Percentiles rank a stretch among this genome's conserved stretches.
Evolutionary conservation across 768 basidiomycete genomes (phyloP).

Genomic region (Amanita muscaria): DNA sequence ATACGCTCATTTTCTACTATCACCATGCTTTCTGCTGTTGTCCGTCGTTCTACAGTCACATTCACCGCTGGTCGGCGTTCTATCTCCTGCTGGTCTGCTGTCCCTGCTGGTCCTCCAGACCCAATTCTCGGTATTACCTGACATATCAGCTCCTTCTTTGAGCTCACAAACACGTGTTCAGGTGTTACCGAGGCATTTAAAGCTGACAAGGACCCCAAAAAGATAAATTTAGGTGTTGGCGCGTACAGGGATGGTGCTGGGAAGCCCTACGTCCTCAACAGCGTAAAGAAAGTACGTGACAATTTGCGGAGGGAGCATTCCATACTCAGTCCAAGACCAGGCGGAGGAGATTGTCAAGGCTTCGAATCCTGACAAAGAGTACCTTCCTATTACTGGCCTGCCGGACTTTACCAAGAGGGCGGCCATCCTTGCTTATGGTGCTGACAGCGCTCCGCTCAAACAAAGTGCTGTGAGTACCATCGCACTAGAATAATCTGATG

Average conservation of each 20-base stretch:
- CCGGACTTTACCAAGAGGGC: conserved; percentile 80
- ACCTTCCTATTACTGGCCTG: conserved; percentile 91
- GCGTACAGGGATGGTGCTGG: conserved; percentile 91
- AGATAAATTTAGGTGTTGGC: conserved; percentile 98
- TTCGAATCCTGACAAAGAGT: conserved; percentile 82
- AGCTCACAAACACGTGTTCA: conserved; percentile 19
- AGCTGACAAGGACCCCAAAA: conserved; percentile 83
- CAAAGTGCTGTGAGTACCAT: conserved; percentile 55
- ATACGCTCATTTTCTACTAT: conserved; percentile 18
- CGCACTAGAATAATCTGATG: conserved; percentile 4
- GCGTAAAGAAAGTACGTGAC: conserved; percentile 69
- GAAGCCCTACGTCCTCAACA: conserved; percentile 88
- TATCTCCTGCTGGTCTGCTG: conserved; percentile 72
- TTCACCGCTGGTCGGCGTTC: conserved; percentile 29
- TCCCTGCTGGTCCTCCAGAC: conserved; percentile 85
- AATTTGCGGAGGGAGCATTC: background rate
- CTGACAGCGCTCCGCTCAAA: conserved; percentile 62
- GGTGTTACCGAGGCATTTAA: conserved; percentile 95
- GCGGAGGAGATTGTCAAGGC: conserved; percentile 68
- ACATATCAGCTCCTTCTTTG: conserved; percentile 2
- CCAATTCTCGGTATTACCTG: conserved; percentile 69
- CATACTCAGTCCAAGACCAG: conserved; percentile 26
- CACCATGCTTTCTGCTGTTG: conserved; percentile 38
- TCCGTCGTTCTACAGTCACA: conserved; percentile 40
- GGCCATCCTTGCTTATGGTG: conserved; percentile 85